These are phyloP conservation scores for Polychaeton citri DNA, from an alignment of 2,329 filamentous ascomycete species.

Conservation along the genomic window DNA sequence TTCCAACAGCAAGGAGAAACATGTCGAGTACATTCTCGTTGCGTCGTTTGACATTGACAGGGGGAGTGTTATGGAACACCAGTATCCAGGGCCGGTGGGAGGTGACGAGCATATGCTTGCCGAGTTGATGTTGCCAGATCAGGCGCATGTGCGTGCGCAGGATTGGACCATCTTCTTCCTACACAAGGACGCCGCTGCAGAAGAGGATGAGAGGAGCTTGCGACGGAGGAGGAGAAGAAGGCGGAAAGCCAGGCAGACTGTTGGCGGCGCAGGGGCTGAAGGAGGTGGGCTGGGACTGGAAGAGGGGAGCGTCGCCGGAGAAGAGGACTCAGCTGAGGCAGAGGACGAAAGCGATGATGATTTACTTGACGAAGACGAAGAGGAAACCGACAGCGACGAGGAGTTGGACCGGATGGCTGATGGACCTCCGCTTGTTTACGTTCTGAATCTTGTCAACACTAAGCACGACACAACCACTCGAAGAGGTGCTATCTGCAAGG, in stretches of 20 bases:
- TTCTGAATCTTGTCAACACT: constrained; percentile 93
- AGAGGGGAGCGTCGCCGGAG: constrained; percentile 27
- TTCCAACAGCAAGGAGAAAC: constrained; percentile 49
- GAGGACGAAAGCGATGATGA: constrained; percentile 37
- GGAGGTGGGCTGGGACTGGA: constrained; percentile 28
- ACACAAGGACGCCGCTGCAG: constrained; percentile 82
- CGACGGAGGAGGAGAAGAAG: constrained; percentile 31
- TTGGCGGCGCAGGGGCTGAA: constrained; percentile 28
- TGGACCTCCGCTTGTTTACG: constrained; percentile 87
- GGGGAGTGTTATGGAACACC: constrained; percentile 95
- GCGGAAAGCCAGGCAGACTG: constrained; percentile 13
- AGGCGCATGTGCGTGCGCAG: constrained; percentile 85
- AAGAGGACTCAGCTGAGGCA: constrained; percentile 32
- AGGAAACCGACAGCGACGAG: constrained; percentile 32
- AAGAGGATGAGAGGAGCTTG: constrained; percentile 49
- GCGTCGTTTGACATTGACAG: constrained; percentile 95
- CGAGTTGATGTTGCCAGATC: constrained; percentile 95
- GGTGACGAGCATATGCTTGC: constrained; percentile 97
- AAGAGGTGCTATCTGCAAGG: constrained; percentile 86
- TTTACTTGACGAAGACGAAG: constrained; percentile 30
- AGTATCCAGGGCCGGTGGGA: constrained; percentile 87
- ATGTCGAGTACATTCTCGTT: constrained; percentile 97
- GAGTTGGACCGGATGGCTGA: constrained; percentile 43
- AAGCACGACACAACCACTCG: constrained; percentile 91
- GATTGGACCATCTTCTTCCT: constrained; percentile 99